Evolutionary conservation across 495 filamentous ascomycete genomes (phyloP), one percentile per base, ranked within the genome.

Genomic region (Apiosordaria backusii): DNA sequence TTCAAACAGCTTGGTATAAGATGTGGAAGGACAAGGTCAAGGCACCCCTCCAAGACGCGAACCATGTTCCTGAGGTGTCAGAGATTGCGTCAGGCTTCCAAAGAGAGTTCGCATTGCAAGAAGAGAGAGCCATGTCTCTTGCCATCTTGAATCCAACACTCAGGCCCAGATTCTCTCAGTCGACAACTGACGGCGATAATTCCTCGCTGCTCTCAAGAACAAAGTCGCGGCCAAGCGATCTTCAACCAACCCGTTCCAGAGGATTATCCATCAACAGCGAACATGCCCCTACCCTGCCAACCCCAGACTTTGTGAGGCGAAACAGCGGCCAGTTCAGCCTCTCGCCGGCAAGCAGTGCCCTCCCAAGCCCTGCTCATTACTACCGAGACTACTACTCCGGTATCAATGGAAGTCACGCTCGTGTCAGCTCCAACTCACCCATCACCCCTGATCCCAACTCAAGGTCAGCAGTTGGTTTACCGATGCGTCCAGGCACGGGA

Each of bases 21-120:
- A 86, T 89, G 16, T 90, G 92, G 87, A 88, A 90, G 68, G 86
- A 86, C 69, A 97, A 95, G 75, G 80, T 99, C 52, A 86, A 84
- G 61, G 82, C 86, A 52, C 84, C 94, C 6, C 84, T 97, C 9
- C 88, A 91, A 55, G 84, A 80, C 53, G n/a, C 80, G 21, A 70
- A 79, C 23, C 78, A 86, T 15, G 83, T 91, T 64, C 89, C 92
- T 4, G 86, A 87, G 23, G 77, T 88, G 7, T 76, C 89, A 10
- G 81, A 91, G 60, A 87, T 97, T 57, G 77, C 91, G 23, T 80
- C 83, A 10, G 84, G 88, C 5, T 97, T 94, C 81, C 82, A 84
- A 55, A 83, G 83, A 13, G 92, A 96, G 70, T 94, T 89, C 74
- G 84, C 81, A 55, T 81, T 83, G 63, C 81, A 85, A 62, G 82